phyloP scores from a whole-genome alignment of 2,329 filamentous ascomycete genomes.

The Lasiodiplodia hormozganensis region DNA sequence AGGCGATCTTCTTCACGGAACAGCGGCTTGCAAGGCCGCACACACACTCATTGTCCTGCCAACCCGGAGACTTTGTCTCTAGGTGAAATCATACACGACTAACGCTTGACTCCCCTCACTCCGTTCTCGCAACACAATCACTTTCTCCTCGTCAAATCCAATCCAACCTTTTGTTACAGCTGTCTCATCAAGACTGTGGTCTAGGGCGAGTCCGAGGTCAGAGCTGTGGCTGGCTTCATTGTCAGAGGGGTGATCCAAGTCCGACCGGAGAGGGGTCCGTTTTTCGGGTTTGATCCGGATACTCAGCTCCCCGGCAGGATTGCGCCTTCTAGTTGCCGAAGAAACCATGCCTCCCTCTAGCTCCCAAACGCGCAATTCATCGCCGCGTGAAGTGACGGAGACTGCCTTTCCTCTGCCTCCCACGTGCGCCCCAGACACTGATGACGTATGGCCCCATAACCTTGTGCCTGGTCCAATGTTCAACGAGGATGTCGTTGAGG shows the following conservation, averaged over 20 bases:
- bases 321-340: slow-evolving; percentile 49
- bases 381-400: slow-evolving; percentile 82
- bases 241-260: slow-evolving; percentile 19
- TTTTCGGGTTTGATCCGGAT: slow-evolving; percentile 59
- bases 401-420: slow-evolving; percentile 86
- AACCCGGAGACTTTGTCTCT: slow-evolving; percentile 31
- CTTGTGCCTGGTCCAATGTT: slow-evolving; percentile 75
- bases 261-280: background rate
- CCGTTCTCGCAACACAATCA: slow-evolving; percentile 82
- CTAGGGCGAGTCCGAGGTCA: slow-evolving; percentile 42
- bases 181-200: slow-evolving; percentile 41
- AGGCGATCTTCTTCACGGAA: slow-evolving; percentile 8
- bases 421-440: slow-evolving; percentile 84
- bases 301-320: slow-evolving; percentile 57
- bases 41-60: slow-evolving; percentile 3
- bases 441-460: slow-evolving; percentile 91
- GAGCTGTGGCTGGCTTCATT: slow-evolving; percentile 39
- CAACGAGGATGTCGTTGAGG: slow-evolving; percentile 69
- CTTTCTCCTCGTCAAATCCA: slow-evolving; percentile 89
- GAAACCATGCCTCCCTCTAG: slow-evolving; percentile 73
- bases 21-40: background rate
- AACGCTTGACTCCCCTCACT: slow-evolving; percentile 72
- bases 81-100: slow-evolving; percentile 88
- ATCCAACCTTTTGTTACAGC: slow-evolving; percentile 68
- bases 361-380: slow-evolving; percentile 79